Evolutionary conservation across 140 eudicot species (phyloP).

Genomic region (Anethum foeniculum): DNA sequence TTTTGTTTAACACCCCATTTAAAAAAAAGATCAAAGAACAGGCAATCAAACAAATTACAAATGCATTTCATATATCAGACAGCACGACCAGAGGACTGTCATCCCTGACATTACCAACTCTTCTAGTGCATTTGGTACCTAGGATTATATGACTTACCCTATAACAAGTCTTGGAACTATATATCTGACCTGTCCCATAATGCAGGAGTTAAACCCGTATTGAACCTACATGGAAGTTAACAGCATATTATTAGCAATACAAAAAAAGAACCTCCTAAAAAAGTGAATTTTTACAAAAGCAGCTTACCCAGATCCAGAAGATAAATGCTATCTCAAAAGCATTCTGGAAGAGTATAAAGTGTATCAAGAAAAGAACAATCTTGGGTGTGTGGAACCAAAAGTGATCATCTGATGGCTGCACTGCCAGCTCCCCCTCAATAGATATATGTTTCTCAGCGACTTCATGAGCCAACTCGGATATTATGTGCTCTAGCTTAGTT

Average conservation of each 20-base stretch:
- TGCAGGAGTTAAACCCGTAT: conserved; percentile 79
- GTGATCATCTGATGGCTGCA: conserved; percentile 77
- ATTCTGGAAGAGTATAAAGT: conserved; percentile 87
- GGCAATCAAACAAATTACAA: neutral
- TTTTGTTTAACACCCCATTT: neutral
- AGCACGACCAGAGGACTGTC: neutral
- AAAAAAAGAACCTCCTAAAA: neutral
- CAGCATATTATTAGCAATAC: neutral
- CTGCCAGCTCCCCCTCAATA: conserved; percentile 74
- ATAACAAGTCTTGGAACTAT: conserved; percentile 74
- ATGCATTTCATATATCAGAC: neutral
- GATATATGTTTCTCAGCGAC: conserved; percentile 82
- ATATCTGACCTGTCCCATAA: conserved; percentile 68
- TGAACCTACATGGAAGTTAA: conserved; percentile 41
- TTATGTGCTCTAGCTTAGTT: conserved; percentile 86
- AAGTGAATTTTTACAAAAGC: neutral
- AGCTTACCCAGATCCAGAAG: conserved; percentile 82
- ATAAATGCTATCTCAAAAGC: conserved; percentile 89
- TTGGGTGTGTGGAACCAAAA: conserved; percentile 83
- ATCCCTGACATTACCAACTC: neutral
- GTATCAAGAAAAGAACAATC: conserved; percentile 61
- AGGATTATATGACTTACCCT: conserved; percentile 40
- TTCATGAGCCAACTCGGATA: conserved; percentile 65
- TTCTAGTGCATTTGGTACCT: neutral
- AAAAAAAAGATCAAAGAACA: neutral